These are phyloP conservation scores for Eleusine coracana DNA, from an alignment of 176 grass and related monocot genomes.

Conservation along the genomic window DNA sequence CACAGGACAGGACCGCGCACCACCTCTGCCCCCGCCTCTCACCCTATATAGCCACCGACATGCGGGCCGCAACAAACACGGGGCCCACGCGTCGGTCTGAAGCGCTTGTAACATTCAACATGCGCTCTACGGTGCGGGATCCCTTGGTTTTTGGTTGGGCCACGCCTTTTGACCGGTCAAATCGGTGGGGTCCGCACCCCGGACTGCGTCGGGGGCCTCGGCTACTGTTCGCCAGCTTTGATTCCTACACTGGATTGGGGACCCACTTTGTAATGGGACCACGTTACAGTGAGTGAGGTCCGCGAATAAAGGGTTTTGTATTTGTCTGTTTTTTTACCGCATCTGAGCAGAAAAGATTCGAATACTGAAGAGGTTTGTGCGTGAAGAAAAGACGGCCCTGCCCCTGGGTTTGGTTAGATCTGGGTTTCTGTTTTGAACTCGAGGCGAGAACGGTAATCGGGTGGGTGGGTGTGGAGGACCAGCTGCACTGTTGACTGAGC, in stretches of 20 bases:
- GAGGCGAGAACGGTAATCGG: conserved; percentile 46
- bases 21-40: fast-evolving
- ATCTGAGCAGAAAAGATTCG: conserved; percentile 46
- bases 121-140: conserved; percentile 18
- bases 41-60: neutral
- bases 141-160: conserved; percentile 37
- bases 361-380: neutral
- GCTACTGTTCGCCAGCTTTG: neutral
- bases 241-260: neutral
- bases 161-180: conserved; percentile 69
- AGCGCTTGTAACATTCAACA: fast-evolving
- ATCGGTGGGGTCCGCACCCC: conserved; percentile 28
- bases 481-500: conserved; percentile 3
- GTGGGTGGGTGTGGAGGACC: neutral
- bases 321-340: conserved; percentile 39
- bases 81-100: fast-evolving
- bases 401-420: conserved; percentile 40
- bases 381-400: neutral
- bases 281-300: neutral
- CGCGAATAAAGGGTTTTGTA: neutral
- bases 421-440: conserved; percentile 30
- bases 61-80: fast-evolving
- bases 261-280: fast-evolving
- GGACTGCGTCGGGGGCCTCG: conserved; percentile 8
- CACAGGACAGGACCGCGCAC: neutral